Evolutionary conservation across 257 asterid species (phyloP), one percentile per base, ranked within the genome.

Genomic region (Solanum ossicruentum): DNA sequence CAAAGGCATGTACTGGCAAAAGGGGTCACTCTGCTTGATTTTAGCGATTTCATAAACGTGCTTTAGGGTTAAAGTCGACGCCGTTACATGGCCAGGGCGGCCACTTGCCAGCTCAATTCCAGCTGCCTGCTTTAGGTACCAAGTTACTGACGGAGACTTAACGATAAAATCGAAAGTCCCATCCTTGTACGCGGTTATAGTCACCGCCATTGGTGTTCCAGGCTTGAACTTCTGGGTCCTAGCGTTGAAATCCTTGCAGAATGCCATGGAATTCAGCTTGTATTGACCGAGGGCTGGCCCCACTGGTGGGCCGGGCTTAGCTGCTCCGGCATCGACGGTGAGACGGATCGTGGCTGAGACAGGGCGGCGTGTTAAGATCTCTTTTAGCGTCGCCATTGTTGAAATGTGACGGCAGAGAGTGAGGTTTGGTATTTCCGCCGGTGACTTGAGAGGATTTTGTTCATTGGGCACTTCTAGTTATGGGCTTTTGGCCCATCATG

Each of bases 11-110:
- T 92, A 91, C 93, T 91, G 94, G 83, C 98, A 94, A 82, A 67
- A 93, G 0, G 95, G 97, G 81, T 95, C 99, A 80, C 89, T 89
- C 93, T 92, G 97, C 91, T 95, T 95, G 86, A 95, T 88, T 92
- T 95, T 95, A 3, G 99, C 97, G 56, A 95, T 94, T 91, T 94
- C 98, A 88, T 92, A 93, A n/a, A 95, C 92, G 86, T 95, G 99
- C 88, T 94, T 94, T 41, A 94, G 80, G 65, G 92, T 92, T 84
- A 95, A 32, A 12, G 91, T 85, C 8, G 98, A 92, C 55, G 92
- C 95, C 7, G 88, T 85, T 89, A 91, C 94, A 91, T 95, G 98
- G 23, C 97, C 95, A 0, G 98, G 93, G 8, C 97, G 90, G 80
- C 97, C 86, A 87, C 98, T 95, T 10, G 97, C 98, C 83, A 45